Evolutionary conservation across 345 rosid genomes (phyloP).

Genomic region (Linum usitatissimum): DNA sequence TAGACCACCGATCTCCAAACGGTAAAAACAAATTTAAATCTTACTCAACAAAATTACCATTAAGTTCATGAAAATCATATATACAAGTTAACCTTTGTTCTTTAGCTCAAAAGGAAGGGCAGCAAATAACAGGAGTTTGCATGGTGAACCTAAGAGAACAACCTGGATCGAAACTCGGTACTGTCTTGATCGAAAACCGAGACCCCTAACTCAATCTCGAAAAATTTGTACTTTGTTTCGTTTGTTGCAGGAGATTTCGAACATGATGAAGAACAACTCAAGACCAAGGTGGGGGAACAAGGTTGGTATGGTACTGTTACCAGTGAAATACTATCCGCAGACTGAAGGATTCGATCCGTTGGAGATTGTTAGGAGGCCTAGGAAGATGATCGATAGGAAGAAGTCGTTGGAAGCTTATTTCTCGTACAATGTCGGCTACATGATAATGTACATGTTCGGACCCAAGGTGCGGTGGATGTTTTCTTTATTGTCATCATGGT

Average conservation of each 20-base stretch:
- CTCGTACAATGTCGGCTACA: conserved; percentile 30
- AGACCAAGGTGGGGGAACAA: conserved; percentile 41
- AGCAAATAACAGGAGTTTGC: conserved; percentile 39
- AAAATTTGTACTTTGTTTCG: not conserved
- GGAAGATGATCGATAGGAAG: conserved; percentile 40
- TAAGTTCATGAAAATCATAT: not conserved
- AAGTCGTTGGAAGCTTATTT: conserved; percentile 44
- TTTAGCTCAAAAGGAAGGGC: conserved; percentile 30
- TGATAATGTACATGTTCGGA: conserved; percentile 32
- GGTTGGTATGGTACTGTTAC: conserved; percentile 43
- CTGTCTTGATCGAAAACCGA: not conserved
- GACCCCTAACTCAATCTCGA: too few species aligned
- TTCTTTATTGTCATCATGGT: not conserved
- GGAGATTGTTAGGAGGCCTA: conserved; percentile 34
- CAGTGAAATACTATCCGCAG: conserved; percentile 22
- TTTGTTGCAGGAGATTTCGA: conserved; percentile 24
- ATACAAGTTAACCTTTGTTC: not conserved
- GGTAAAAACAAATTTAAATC: conserved; percentile 22
- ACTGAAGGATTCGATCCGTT: conserved; percentile 22
- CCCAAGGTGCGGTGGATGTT: conserved; percentile 24
- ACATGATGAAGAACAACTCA: conserved; percentile 24
- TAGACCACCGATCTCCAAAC: conserved; percentile 34
- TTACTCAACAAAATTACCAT: not conserved
- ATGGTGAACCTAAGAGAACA: conserved; percentile 50
- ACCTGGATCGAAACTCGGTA: conserved; percentile 2